Evolutionary conservation across 2,329 filamentous ascomycete genomes (phyloP).

Genomic region (Thermochaetoides dissita): DNA sequence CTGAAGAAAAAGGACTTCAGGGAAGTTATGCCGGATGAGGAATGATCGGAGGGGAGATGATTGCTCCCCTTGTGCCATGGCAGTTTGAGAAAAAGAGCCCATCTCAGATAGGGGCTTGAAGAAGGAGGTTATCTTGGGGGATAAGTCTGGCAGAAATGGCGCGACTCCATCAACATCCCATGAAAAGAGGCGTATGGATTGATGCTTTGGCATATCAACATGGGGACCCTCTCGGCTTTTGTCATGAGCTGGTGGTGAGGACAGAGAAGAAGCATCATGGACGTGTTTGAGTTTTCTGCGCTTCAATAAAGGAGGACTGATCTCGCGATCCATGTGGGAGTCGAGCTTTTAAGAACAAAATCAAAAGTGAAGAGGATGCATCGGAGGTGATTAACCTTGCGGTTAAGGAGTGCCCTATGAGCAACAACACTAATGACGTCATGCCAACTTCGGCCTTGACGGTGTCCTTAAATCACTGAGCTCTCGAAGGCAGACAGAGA

Average conservation of each 20-base stretch:
- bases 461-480: no score
- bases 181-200: constrained; percentile 14
- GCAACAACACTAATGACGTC: no score
- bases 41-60: constrained; percentile 10
- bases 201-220: neutral
- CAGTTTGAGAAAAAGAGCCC: neutral
- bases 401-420: no score
- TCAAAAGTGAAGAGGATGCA: neutral
- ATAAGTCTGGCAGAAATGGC: constrained; percentile 11
- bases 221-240: neutral
- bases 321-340: constrained; percentile 1
- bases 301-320: constrained; percentile 8
- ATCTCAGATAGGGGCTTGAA: constrained; percentile 10
- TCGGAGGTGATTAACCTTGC: no score
- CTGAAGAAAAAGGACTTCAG: constrained; percentile 17
- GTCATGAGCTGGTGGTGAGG: neutral
- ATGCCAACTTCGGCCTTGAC: no score
- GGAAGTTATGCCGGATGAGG: constrained; percentile 15
- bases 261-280: no score
- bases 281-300: constrained; percentile 3
- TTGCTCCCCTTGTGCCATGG: neutral
- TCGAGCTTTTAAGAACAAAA: no score
- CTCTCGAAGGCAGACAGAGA: no score
- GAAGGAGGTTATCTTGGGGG: constrained; percentile 16
- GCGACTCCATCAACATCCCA: constrained; percentile 18